Evolutionary conservation across 257 asterid genomes (phyloP), one percentile per base, ranked within the genome.

Genomic region (Jaltomata sinuosa): DNA sequence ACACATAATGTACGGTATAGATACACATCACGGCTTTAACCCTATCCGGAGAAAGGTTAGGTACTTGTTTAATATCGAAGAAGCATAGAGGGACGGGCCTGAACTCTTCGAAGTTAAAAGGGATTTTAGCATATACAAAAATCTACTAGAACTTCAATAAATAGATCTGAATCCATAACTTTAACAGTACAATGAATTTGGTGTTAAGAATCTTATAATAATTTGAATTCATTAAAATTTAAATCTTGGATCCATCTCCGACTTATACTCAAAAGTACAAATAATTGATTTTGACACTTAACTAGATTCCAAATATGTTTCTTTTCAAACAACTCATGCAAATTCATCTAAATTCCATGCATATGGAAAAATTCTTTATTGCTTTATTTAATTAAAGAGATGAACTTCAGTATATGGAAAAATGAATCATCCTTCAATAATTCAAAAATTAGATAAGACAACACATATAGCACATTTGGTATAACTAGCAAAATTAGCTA

Each of bases 361-460:
- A 27, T 45, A n/a, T n/a, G n/a, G n/a, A n/a, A n/a, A n/a, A n/a
- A n/a, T 38, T 4, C 42, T 38, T 1, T 4, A 38, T 38, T 4
- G 42, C 59, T 45, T 45, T 74, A 45, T 74, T 74, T 45, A 74
- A 29, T 74, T 74, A 74, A 74, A 74, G 40, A 8, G 59, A 49
- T 77, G 82, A 49, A 77, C 29, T 77, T 49, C 42, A 47, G 82
- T 77, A 77, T 15, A 77, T 77, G 62, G 82, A 77, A 77, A 76
- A 49, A 77, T 77, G 82, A 49, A 77, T 77, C 82, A 77, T 9
- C 82, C 25, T 27, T 77, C 62, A 77, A 77, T 49, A 8, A 49
- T 77, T 77, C 10, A 40, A 77, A 38, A 64, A 77, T 16, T 27
- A 77, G 81, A 47, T 27, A 27, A 45, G 80, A 74, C 80, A 74